phyloP scores from a whole-genome alignment of 257 asterid genomes.

The Nyctanthes arbortristis region DNA sequence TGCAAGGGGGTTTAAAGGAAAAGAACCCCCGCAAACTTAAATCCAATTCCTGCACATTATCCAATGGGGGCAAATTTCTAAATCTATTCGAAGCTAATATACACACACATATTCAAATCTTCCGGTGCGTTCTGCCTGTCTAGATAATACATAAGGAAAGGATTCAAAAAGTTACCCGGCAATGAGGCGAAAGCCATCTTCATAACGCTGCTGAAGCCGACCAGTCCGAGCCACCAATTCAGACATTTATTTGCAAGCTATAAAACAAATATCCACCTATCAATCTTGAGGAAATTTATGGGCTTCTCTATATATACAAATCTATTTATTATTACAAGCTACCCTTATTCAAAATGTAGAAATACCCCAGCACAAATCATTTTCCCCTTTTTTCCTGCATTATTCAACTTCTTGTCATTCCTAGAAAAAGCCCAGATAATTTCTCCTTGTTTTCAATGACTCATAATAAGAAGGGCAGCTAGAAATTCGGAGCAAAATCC shows the following conservation, averaged over 20 bases:
- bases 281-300: background rate
- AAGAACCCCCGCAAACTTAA: slow-evolving; percentile 12
- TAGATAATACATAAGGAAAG: background rate
- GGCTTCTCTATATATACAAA: slow-evolving; percentile 1
- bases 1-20: background rate
- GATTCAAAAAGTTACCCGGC: slow-evolving; percentile 16
- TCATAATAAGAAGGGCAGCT: slow-evolving; percentile 46
- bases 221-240: slow-evolving; percentile 93
- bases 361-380: slow-evolving; percentile 22
- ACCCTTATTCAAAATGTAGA: slow-evolving; percentile 2
- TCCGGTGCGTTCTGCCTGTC: slow-evolving; percentile 31
- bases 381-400: slow-evolving; percentile 8
- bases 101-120: slow-evolving; percentile 23
- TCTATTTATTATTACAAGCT: slow-evolving; percentile 23
- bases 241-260: slow-evolving; percentile 69
- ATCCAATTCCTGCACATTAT: background rate
- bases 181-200: slow-evolving; percentile 83
- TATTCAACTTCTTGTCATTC: slow-evolving; percentile 19
- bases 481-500: slow-evolving; percentile 46
- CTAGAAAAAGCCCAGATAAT: slow-evolving; percentile 18
- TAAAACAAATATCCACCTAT: background rate
- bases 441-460: slow-evolving; percentile 27
- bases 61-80: no score
- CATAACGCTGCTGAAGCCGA: slow-evolving; percentile 84
- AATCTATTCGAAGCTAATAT: slow-evolving; percentile 33